Evolutionary conservation across 2,329 filamentous ascomycete species (phyloP), one percentile per base, ranked within the genome.

Genomic region (Didymella keratinophila): DNA sequence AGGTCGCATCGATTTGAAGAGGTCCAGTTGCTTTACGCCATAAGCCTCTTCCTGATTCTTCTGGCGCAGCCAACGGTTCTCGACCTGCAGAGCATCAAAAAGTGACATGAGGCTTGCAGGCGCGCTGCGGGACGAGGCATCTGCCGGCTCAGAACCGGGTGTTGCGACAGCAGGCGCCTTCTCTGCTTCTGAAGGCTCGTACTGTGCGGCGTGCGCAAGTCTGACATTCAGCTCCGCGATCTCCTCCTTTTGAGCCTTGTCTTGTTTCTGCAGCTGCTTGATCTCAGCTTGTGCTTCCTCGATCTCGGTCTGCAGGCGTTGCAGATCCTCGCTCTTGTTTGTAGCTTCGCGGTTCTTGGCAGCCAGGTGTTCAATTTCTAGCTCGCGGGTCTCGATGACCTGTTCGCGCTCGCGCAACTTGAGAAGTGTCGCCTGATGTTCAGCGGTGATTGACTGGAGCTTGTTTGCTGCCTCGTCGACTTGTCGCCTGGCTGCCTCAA

Each of bases 321-420:
- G 62, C 2, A 69, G 43, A 7, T 65, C 66, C 37, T 66, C 64
- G 18, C 64, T 65, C 58, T 71, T 74, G 34, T 61, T 61, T 11
- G 65, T 47, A 23, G 68, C 69, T 51, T 76, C 71, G 12, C 67
- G 64, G 45, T 69, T 67, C 60, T 73, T 71, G 28, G 91, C 91
- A 76, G 96, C 91, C 36, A 98, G 87, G 39, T 95, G 91, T 77
- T 97, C 94, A 66, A 97, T 96, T 76, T 95, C 93, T 66, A 97
- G 66, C 21, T 74, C 68, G 48, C 75, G 75, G 1, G 73, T 76
- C 27, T 75, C 89, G n/a, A 89, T 86, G 23, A 91, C 85, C 58
- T 96, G 94, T 75, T 96, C 93, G 51, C 96, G 86, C 34, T 89
- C 88, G 73, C 93, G 91, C 37, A 84, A 74, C 56, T 80, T 74